A percentile compares a stretch with the other conserved stretches of the same genome.
Evolutionary conservation across 176 grass and related monocot species (phyloP).

Genomic region (Aegilops sharonensis): DNA sequence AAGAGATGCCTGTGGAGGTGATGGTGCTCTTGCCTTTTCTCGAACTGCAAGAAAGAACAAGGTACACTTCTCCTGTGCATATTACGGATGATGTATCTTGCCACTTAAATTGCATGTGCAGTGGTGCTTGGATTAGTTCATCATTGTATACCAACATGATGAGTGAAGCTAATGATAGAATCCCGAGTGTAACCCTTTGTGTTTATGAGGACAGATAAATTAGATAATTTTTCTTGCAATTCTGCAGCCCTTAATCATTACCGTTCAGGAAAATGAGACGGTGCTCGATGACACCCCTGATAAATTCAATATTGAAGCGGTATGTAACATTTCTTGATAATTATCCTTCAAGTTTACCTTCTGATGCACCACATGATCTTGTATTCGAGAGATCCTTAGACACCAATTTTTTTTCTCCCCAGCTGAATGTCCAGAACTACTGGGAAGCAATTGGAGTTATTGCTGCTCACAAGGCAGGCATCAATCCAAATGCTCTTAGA

Average conservation of each 20-base stretch:
- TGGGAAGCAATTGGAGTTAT: conserved; percentile 96
- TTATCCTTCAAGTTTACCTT: conserved; percentile 18
- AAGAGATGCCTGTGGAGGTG: conserved; percentile 74
- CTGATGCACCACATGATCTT: not conserved
- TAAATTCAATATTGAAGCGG: conserved; percentile 62
- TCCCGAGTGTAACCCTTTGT: not conserved
- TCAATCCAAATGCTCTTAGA: conserved; percentile 73
- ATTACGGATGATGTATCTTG: not conserved
- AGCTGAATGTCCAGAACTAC: conserved; percentile 83
- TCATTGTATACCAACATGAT: not conserved
- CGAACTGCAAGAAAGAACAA: conserved; percentile 52
- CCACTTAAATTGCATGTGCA: not conserved
- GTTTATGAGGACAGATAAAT: not conserved
- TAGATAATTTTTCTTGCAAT: not conserved
- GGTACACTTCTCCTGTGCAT: conserved; percentile 30
- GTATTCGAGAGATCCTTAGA: not conserved
- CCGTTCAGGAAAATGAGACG: conserved; percentile 87
- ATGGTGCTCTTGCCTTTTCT: conserved; percentile 82
- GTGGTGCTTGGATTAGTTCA: not conserved
- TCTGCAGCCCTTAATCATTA: conserved; percentile 87
- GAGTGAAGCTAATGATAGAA: not conserved
- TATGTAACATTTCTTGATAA: conserved; percentile 28
- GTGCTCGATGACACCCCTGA: conserved; percentile 88
- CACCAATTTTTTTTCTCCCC: conserved; percentile 17
- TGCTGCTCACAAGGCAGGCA: conserved; percentile 84